Conservation (phyloP, 805 yeast species). For the Saccharomycopsis synnaedendra region DNA sequence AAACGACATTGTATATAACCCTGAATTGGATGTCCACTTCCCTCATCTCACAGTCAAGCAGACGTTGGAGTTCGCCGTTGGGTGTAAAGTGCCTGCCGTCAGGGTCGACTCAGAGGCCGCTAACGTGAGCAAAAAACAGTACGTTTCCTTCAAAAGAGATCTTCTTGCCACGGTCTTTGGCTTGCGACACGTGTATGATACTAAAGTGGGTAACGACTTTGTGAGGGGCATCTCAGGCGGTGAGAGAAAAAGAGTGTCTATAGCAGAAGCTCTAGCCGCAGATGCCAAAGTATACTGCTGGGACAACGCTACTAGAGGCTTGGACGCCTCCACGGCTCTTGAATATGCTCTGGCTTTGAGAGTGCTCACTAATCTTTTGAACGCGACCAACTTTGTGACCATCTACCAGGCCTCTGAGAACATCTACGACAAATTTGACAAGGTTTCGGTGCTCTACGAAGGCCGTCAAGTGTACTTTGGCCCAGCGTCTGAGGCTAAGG, state of each 20-base stretch:
- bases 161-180: constrained; percentile 40
- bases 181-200: constrained; percentile 44
- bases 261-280: constrained; percentile 63
- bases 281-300: constrained; percentile 57
- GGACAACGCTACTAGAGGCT: constrained; percentile 81
- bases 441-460: constrained; percentile 46
- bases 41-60: constrained; percentile 40
- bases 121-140: constrained; percentile 28
- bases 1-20: constrained; percentile 40
- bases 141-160: constrained; percentile 28
- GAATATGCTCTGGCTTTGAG: constrained; percentile 62
- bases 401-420: constrained; percentile 62
- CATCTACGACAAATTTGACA: constrained; percentile 52
- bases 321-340: constrained; percentile 75
- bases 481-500: constrained; percentile 39
- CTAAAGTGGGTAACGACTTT: constrained; percentile 52
- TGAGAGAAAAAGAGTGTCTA: constrained; percentile 75
- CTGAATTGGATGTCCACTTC: constrained; percentile 40
- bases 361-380: constrained; percentile 40
- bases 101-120: constrained; percentile 33
- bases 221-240: constrained; percentile 77
- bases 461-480: constrained; percentile 61
- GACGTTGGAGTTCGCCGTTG: constrained; percentile 37
- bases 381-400: constrained; percentile 52
- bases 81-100: constrained; percentile 34